Conservation (phyloP, 768 basidiomycete species). For the Termitomyces sp. region DNA sequence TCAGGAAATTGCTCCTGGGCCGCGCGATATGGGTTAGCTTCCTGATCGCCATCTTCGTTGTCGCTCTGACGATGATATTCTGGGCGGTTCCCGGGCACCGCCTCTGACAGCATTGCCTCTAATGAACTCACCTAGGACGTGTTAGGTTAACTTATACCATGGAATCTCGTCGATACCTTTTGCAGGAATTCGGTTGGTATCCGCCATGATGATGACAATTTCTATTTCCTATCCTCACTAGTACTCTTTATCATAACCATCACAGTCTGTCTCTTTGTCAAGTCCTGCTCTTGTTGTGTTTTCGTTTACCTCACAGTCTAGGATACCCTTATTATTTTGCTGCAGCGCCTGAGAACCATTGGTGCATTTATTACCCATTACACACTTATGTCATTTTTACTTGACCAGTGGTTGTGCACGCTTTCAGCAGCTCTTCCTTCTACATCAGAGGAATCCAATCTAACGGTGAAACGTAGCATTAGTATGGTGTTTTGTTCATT, state of each 20-base stretch:
- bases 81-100: constrained; percentile 95
- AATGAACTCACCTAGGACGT: constrained; percentile 12
- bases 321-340: constrained; percentile 20
- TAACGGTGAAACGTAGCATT: not conserved
- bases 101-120: constrained; percentile 49
- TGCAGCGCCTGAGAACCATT: constrained; percentile 17
- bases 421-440: constrained; percentile 3
- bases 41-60: constrained; percentile 73
- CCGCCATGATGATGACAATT: constrained; percentile 14
- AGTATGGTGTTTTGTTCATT: not conserved
- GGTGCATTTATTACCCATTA: constrained; percentile 12
- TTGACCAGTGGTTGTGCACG: constrained; percentile 1
- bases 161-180: constrained; percentile 15
- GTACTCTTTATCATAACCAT: constrained; percentile 15
- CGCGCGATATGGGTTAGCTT: constrained; percentile 90
- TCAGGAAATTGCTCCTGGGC: constrained; percentile 84
- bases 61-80: constrained; percentile 86
- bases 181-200: constrained; percentile 11
- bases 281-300: constrained; percentile 31
- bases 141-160: constrained; percentile 9
- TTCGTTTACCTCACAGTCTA: constrained; percentile 20
- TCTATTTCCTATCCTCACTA: constrained; percentile 10
- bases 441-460: not conserved
- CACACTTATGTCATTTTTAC: constrained; percentile 11
- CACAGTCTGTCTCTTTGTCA: constrained; percentile 18